Conservation (phyloP, 2,329 filamentous ascomycete genomes). For the Nothomitra cinnamomea region DNA sequence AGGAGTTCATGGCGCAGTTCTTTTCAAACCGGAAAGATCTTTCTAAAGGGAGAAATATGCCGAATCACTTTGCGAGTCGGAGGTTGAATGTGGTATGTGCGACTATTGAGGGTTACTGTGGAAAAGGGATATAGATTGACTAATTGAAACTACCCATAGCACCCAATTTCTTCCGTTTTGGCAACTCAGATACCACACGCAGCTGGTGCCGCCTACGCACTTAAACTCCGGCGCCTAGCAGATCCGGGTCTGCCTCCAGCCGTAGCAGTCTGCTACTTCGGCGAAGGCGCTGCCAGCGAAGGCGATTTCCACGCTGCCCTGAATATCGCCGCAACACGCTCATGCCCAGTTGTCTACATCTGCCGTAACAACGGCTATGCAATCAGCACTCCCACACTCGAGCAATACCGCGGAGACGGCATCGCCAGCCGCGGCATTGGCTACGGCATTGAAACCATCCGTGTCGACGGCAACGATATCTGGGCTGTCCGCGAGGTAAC, state of each 20-base stretch:
- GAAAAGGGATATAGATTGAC: too few relatives aligned
- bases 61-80: constrained; percentile 80
- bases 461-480: constrained; percentile 88
- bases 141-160: too few relatives aligned
- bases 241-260: constrained; percentile 50
- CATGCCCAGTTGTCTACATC: constrained; percentile 77
- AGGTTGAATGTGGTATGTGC: constrained; percentile 70
- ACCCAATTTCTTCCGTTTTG: constrained; percentile 71
- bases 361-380: constrained; percentile 90
- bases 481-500: constrained; percentile 75
- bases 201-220: constrained; percentile 68
- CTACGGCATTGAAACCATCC: constrained; percentile 86
- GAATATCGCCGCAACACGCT: constrained; percentile 77
- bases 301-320: constrained; percentile 84
- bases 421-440: constrained; percentile 76
- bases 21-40: constrained; percentile 73
- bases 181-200: constrained; percentile 85
- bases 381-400: constrained; percentile 74
- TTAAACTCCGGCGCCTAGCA: constrained; percentile 63
- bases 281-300: constrained; percentile 77
- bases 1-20: constrained; percentile 88
- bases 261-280: constrained; percentile 72
- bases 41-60: constrained; percentile 85
- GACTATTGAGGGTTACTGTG: too few relatives aligned
- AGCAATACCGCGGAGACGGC: constrained; percentile 82